These are phyloP conservation scores for Mortierella sp. DNA, from an alignment of 371 early-diverging fungal genomes.

Conservation along the genomic window DNA sequence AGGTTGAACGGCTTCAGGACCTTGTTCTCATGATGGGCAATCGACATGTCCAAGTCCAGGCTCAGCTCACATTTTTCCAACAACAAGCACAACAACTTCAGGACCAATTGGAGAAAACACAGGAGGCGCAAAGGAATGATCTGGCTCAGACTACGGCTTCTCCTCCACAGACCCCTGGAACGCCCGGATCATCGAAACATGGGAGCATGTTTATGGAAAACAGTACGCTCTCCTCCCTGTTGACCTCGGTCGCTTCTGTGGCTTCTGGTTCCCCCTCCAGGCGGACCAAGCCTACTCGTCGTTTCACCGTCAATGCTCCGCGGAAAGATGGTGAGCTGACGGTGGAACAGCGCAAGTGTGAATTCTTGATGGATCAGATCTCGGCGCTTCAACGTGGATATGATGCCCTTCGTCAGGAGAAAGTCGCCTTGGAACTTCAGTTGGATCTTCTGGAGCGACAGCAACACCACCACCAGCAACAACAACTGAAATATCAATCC, in stretches of 20 bases:
- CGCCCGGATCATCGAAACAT: conserved; percentile 19
- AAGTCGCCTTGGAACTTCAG: conserved; percentile 49
- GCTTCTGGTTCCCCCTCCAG: conserved; percentile 23
- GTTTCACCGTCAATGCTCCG: conserved; percentile 46
- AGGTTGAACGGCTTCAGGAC: conserved; percentile 38
- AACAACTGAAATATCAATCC: conserved; percentile 42
- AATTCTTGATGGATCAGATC: conserved; percentile 52
- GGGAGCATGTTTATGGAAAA: conserved; percentile 27
- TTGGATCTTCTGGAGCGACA: conserved; percentile 50
- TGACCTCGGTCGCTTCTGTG: conserved; percentile 38
- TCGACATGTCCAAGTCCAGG: conserved; percentile 42
- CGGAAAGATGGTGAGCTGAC: conserved; percentile 38
- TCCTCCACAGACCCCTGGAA: not conserved
- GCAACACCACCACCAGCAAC: conserved; percentile 50
- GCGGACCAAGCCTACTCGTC: conserved; percentile 29
- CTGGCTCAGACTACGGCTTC: conserved; percentile 2
- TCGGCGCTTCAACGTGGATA: conserved; percentile 46
- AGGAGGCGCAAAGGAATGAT: not conserved
- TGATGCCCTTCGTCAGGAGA: conserved; percentile 45
- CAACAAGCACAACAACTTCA: conserved; percentile 33
- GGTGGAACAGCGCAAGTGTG: conserved; percentile 49
- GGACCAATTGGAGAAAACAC: conserved; percentile 18
- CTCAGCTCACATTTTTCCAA: conserved; percentile 41
- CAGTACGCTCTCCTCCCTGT: conserved; percentile 22
- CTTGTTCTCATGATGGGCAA: conserved; percentile 39